A percentile compares a stretch with the other conserved stretches of the same genome.
These are phyloP conservation scores for Rhododendron ferrugineum DNA, from an alignment of 148 eudicot genomes.

Conservation along the genomic window DNA sequence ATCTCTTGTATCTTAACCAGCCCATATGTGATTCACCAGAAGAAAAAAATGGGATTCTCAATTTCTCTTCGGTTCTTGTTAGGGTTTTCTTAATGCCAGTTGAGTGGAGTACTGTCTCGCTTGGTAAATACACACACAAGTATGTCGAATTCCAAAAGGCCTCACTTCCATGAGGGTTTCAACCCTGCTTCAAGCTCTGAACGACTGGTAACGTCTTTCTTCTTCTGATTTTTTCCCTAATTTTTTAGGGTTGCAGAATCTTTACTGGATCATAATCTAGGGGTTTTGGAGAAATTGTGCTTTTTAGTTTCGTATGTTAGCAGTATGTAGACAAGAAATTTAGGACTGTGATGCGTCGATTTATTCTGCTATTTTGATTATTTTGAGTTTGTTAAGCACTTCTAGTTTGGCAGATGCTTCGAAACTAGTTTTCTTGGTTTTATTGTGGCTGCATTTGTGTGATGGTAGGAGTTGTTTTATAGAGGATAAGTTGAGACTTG, in stretches of 20 bases:
- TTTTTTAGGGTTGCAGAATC: neutral
- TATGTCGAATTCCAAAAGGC: conserved; percentile 35
- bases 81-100: conserved; percentile 2
- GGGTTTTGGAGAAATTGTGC: neutral
- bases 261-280: neutral
- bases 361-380: neutral
- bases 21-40: neutral
- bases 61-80: neutral
- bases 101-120: conserved; percentile 4
- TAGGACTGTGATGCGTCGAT: neutral
- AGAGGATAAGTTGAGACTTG: neutral
- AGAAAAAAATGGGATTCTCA: neutral
- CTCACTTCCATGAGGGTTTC: conserved; percentile 54
- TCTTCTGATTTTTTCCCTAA: neutral
- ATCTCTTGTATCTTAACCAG: neutral
- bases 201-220: conserved; percentile 25
- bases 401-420: neutral
- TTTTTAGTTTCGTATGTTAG: neutral
- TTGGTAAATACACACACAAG: neutral
- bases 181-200: conserved; percentile 46
- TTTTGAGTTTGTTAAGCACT: neutral
- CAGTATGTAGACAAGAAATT: neutral
- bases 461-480: neutral
- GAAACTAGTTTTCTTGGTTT: neutral
- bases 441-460: neutral